Percentiles rank a stretch among this genome's conserved stretches.
Evolutionary conservation across 305 asterid species (phyloP).

Genomic region (Ruellia speciosa): DNA sequence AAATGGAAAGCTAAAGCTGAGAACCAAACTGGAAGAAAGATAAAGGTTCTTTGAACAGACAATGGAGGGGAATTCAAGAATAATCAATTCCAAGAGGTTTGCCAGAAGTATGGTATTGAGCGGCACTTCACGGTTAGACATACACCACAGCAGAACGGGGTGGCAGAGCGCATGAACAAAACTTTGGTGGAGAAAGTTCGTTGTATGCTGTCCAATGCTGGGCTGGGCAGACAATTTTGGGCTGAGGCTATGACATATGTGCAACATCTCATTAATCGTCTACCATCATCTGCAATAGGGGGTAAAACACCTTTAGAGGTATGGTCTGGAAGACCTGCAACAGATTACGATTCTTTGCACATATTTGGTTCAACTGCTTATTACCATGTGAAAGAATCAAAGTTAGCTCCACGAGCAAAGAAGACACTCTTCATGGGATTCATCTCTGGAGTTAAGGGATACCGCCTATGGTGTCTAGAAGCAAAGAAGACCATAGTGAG

Average conservation of each 20-base stretch:
- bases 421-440: not conserved
- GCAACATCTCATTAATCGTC: not conserved
- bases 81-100: not conserved
- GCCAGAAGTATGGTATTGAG: not conserved
- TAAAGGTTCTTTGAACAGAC: not conserved
- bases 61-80: not conserved
- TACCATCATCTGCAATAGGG: not conserved
- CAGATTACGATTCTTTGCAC: not conserved
- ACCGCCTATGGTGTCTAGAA: not conserved
- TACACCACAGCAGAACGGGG: not conserved
- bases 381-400: not conserved
- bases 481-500: not conserved
- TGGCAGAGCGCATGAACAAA: not conserved
- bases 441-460: not conserved
- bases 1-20: not conserved
- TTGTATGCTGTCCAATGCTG: slow-evolving; percentile 8
- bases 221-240: not conserved
- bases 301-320: not conserved
- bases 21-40: not conserved
- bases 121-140: not conserved
- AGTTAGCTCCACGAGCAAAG: not conserved
- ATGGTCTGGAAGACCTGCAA: not conserved
- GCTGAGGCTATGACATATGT: not conserved
- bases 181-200: not conserved
- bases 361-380: not conserved